Evolutionary conservation across 2,329 filamentous ascomycete species (phyloP), one percentile per base, ranked within the genome.

Genomic region (Atkinsonella hypoxylon): DNA sequence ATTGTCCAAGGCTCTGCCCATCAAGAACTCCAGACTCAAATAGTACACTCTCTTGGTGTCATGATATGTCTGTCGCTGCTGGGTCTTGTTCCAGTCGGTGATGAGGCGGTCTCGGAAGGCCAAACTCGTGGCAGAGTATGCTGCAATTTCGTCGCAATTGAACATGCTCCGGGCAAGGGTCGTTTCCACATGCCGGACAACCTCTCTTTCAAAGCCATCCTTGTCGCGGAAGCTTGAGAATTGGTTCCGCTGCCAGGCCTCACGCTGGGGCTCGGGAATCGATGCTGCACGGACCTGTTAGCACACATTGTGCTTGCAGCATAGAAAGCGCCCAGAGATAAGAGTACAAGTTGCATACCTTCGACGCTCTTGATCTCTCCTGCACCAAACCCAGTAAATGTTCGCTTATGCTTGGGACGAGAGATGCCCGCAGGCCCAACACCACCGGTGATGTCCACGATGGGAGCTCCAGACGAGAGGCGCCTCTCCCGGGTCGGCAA

Each of bases 1-100:
- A 79, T 98, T 98, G 75, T 98, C 93, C 56, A 98, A 73, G 45
- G 93, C 87, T 64, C 93, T 79, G 41, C 93, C 93, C 93, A 98
- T 98, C 62, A 98, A 73, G 62, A 98, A 98, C 70, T 98, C 93
- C 52, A 98, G 81, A 58, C 90, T 96, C 54, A 98, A 79, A 66
- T 98, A 98, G 73, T 98, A 98, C 59, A 98, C 80, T 54, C 93
- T 82, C 78, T 98, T 98, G 69, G 82, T 82, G 65, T 97, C 93
- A 51, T 79, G 77, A 61, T 87, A 89, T 0, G 91, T 96, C 70
- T 98, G 93, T 54, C 85, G 84, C 73, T 98, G 93, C 73, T 98
- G 93, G 45, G 93, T 98, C 70, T 85, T 89, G 73, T 97, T 98
- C 93, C 93, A 98, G 59, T 95, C 89, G 56, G 93, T 83, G 62